Evolutionary conservation across 1,284 basidiomycete genomes (phyloP).

Genomic region (Cryptococcus sp.): DNA sequence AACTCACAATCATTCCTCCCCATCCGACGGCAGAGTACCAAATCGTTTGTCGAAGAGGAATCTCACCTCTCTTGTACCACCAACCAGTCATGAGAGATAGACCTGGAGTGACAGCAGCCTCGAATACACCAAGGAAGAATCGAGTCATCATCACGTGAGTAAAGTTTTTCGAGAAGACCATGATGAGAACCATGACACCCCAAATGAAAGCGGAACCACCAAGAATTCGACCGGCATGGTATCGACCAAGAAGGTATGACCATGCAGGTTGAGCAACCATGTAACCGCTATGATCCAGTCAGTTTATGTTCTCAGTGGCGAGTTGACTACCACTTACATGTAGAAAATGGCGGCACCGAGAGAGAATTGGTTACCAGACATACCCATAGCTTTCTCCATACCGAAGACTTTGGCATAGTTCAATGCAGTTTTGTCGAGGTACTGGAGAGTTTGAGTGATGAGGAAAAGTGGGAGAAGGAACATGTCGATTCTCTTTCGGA

Average conservation of each 20-base stretch:
- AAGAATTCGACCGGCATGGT: slow-evolving; percentile 34
- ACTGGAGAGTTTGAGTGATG: slow-evolving; percentile 34
- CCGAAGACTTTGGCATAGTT: slow-evolving; percentile 43
- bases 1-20: slow-evolving; percentile 39
- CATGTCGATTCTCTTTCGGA: slow-evolving; percentile 33
- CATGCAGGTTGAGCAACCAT: slow-evolving; percentile 33
- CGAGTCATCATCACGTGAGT: slow-evolving; percentile 27
- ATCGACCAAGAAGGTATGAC: slow-evolving; percentile 34
- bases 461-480: slow-evolving; percentile 38
- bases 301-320: slow-evolving; percentile 11
- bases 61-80: slow-evolving; percentile 34
- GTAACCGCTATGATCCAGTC: slow-evolving; percentile 19
- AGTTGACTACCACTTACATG: slow-evolving; percentile 24
- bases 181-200: slow-evolving; percentile 36
- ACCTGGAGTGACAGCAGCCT: slow-evolving; percentile 42
- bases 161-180: slow-evolving; percentile 31
- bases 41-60: slow-evolving; percentile 40
- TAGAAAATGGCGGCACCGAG: slow-evolving; percentile 37
- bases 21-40: slow-evolving; percentile 43
- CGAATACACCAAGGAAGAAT: slow-evolving; percentile 38
- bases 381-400: slow-evolving; percentile 37
- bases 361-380: slow-evolving; percentile 33
- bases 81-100: slow-evolving; percentile 38
- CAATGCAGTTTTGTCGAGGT: slow-evolving; percentile 38
- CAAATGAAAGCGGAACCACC: slow-evolving; percentile 39